Percentiles rank a stretch among this genome's conserved stretches.
Evolutionary conservation across 495 filamentous ascomycete species (phyloP).

Genomic region (Penicillium chermesinum): DNA sequence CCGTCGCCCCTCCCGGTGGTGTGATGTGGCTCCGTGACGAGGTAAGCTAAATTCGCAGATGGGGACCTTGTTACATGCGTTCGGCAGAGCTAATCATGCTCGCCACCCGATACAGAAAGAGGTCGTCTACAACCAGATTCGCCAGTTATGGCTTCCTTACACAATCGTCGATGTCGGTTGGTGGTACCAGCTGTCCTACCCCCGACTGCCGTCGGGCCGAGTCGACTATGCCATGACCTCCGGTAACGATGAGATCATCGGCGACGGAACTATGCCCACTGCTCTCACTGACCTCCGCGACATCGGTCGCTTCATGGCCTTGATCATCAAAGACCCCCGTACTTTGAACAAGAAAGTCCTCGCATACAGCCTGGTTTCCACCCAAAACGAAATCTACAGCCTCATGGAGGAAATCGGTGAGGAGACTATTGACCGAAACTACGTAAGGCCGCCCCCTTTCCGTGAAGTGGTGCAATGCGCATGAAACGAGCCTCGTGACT

Average conservation of each 20-base stretch:
- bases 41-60: constrained; percentile 20
- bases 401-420: constrained; percentile 48
- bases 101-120: constrained; percentile 55
- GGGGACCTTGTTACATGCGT: constrained; percentile 10
- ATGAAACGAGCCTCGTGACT: not conserved
- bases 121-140: constrained; percentile 50
- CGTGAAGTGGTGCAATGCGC: too few species aligned
- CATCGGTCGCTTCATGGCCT: constrained; percentile 52
- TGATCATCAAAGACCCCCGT: constrained; percentile 49
- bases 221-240: constrained; percentile 47
- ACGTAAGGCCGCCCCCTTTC: constrained; percentile 42
- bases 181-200: constrained; percentile 54
- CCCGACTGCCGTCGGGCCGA: constrained; percentile 46
- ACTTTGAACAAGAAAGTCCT: constrained; percentile 56
- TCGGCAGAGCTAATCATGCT: too few species aligned
- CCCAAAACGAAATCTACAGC: constrained; percentile 46
- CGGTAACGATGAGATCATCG: constrained; percentile 43
- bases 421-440: constrained; percentile 48
- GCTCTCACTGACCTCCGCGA: constrained; percentile 51
- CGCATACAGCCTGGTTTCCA: constrained; percentile 45
- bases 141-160: constrained; percentile 49
- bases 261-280: constrained; percentile 45
- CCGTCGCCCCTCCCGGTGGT: constrained; percentile 42
- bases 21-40: constrained; percentile 45
- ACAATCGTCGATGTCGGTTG: constrained; percentile 59